Conservation (phyloP, 75 land plant genomes). For the Pseudotsuga menziesii region DNA sequence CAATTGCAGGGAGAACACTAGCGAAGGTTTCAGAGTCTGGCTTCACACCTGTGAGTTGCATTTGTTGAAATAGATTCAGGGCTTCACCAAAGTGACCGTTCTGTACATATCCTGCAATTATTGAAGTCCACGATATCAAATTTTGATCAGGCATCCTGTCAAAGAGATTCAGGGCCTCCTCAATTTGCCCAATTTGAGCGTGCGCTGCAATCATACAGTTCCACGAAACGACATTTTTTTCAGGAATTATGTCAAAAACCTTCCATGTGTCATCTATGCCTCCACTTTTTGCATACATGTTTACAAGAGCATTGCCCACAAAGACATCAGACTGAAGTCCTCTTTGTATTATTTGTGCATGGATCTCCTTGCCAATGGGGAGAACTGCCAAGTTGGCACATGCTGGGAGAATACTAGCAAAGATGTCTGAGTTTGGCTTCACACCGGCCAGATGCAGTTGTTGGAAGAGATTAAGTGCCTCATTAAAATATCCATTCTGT, state of each 20-base stretch:
- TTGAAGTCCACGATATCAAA: constrained; percentile 23
- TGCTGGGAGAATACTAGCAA: no score
- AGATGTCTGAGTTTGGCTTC: no score
- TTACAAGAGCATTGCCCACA: constrained; percentile 19
- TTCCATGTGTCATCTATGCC: constrained; percentile 10
- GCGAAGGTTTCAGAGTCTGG: no score
- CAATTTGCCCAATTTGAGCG: constrained; percentile 22
- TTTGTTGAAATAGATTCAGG: background rate
- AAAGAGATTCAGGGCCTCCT: constrained; percentile 24
- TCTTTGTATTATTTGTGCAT: constrained; percentile 17
- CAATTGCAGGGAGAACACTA: no score
- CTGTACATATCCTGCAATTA: constrained; percentile 23
- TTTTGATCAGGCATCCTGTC: constrained; percentile 37
- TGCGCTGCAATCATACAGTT: constrained; percentile 25
- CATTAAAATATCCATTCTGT: no score
- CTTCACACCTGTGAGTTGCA: no score
- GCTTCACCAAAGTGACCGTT: constrained; percentile 23
- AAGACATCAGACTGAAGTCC: constrained; percentile 15
- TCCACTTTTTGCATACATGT: constrained; percentile 19
- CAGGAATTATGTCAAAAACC: constrained; percentile 17
- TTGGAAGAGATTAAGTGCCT: no score
- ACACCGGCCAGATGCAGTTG: no score
- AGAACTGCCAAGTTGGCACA: no score
- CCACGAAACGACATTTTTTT: constrained; percentile 18
- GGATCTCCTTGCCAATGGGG: constrained; percentile 19